A percentile compares a stretch with the other conserved stretches of the same genome.
Evolutionary conservation across 1,284 basidiomycete species (phyloP).

Genomic region (Trichosporon ovoides): DNA sequence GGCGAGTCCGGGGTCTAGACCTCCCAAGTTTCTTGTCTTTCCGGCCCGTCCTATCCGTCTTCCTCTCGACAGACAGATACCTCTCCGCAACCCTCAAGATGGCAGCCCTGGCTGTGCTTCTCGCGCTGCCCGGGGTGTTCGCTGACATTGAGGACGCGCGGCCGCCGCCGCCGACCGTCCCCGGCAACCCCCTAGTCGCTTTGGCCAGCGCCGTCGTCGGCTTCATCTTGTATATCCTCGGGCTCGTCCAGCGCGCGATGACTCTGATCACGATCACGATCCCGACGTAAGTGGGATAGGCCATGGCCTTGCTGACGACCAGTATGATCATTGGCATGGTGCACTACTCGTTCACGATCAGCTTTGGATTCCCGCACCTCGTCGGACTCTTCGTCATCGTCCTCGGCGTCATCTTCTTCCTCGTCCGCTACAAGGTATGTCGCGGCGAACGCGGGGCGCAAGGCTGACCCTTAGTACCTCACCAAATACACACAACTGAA

Average conservation of each 20-base stretch:
- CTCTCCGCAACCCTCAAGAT: neutral
- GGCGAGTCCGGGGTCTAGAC: neutral
- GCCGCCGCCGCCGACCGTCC: constrained; percentile 8
- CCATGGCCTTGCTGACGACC: constrained; percentile 41
- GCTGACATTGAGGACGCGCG: constrained; percentile 3
- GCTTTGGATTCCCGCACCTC: constrained; percentile 85
- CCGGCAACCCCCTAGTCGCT: constrained; percentile 60
- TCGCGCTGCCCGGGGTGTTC: neutral
- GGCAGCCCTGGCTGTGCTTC: constrained; percentile 7
- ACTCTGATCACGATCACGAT: constrained; percentile 73
- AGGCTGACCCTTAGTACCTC: constrained; percentile 36
- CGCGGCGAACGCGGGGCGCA: constrained; percentile 57
- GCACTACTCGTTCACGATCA: constrained; percentile 79
- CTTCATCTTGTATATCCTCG: constrained; percentile 73
- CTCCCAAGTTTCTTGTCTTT: neutral
- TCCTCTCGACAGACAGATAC: neutral
- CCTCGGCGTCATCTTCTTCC: constrained; percentile 67
- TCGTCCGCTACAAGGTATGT: constrained; percentile 75
- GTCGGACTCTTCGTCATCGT: constrained; percentile 66
- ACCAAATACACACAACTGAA: constrained; percentile 64
- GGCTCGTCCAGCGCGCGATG: constrained; percentile 64
- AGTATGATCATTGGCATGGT: constrained; percentile 56
- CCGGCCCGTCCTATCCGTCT: neutral
- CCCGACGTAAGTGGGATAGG: constrained; percentile 54
- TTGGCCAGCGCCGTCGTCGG: constrained; percentile 77